These are phyloP conservation scores for Saccharomycopsis crataegensis DNA, from an alignment of 1,139 yeast species.

Conservation along the genomic window DNA sequence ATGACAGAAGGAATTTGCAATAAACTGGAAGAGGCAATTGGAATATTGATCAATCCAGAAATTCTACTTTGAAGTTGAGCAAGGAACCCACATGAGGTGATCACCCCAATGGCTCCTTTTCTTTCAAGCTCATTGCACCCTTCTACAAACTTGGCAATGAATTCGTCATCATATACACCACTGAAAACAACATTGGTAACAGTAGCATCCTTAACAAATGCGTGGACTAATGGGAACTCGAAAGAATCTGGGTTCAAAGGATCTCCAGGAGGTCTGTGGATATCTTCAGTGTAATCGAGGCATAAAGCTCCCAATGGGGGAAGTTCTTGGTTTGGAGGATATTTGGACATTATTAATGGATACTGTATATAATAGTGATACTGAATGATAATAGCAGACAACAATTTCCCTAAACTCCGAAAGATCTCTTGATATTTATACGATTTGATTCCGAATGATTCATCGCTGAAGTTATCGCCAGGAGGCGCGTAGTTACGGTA, in stretches of 20 bases:
- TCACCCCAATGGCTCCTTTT: slow-evolving; percentile 25
- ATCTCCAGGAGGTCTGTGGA: slow-evolving; percentile 29
- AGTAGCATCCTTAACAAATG: slow-evolving; percentile 23
- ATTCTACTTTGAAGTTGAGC: slow-evolving; percentile 27
- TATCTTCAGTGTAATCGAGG: slow-evolving; percentile 28
- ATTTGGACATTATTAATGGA: slow-evolving; percentile 23
- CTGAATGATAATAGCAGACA: no score
- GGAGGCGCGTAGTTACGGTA: no score
- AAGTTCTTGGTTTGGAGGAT: slow-evolving; percentile 21
- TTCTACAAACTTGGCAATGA: slow-evolving; percentile 22
- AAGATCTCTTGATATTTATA: no score
- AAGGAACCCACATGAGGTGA: slow-evolving; percentile 27
- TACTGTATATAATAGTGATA: no score
- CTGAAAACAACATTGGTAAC: slow-evolving; percentile 22
- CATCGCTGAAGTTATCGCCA: no score
- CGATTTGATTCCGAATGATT: no score
- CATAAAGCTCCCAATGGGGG: slow-evolving; percentile 26
- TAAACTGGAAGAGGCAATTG: slow-evolving; percentile 29
- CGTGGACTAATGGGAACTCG: slow-evolving; percentile 24
- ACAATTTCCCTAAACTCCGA: no score
- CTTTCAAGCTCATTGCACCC: slow-evolving; percentile 22
- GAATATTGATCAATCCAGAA: slow-evolving; percentile 24
- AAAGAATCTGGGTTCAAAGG: slow-evolving; percentile 25
- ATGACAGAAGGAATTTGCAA: slow-evolving; percentile 28
- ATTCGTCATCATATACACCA: slow-evolving; percentile 21